Base-by-base conservation (phyloP, 73 alveolate genomes). In the Paramecium sexaurelia region DNA sequence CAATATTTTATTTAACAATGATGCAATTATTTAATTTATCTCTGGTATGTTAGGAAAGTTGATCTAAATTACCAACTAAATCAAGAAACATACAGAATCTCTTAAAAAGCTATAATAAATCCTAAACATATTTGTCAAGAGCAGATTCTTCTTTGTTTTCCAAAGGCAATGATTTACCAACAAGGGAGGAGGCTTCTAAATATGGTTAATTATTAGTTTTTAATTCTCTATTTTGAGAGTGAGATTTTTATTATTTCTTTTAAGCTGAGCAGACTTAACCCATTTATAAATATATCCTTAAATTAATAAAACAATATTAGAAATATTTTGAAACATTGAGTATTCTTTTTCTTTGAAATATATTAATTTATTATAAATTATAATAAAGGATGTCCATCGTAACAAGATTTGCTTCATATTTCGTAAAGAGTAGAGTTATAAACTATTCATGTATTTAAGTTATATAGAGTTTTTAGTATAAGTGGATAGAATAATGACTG, bases 401-500 rank as follows among this genome's bases (percentile, higher is more conserved):
- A 35, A 71, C 86, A 40, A 78, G 90, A 78, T 41, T 78, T 43
- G 73, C 73, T 41, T 20, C 33, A 19, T 41, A 78, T 29, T 78
- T 78, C 90, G 22, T 78, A 9, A 78, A 78, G 73, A 78, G 73
- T 17, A 78, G 90, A 78, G 90, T 78, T 17, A 39, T 78, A 11
- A 39, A 78, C 47, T 78, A 78, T 45, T 37, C 75, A 41, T 39
- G 90, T 78, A 78, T 10, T 9, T 5, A 5, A 13, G 1, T 6
- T 40, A 24, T 78, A 19, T 7, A 43, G 26, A 8, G 6, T 19
- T 39, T 78, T 7, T 29, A 78, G 90, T 78, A 19, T 41, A 32
- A 13, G 90, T 45, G 24, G 90, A 78, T 78, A 37, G 73, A 78
- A 45, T 78, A 17, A 78, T 78, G 90, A 78, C 90, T 40, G 90